Evolutionary conservation across 2,329 filamentous ascomycete genomes (phyloP), one percentile per base, ranked within the genome.

Genomic region (Orbilia blumenaviensis): DNA sequence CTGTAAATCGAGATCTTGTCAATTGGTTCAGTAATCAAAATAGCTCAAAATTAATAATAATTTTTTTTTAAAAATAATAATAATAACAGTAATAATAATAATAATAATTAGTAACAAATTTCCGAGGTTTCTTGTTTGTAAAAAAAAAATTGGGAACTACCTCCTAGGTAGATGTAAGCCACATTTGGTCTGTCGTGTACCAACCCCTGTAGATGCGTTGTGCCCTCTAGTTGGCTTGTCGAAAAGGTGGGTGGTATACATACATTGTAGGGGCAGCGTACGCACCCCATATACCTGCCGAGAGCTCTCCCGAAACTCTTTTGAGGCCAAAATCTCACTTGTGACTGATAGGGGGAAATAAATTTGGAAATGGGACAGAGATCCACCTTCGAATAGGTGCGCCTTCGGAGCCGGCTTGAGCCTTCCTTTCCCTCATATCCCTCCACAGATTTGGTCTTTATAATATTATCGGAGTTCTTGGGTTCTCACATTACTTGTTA

Each of bases 121-220:
- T n/a, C n/a, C n/a, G n/a, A n/a, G n/a, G n/a, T n/a, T n/a, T n/a
- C n/a, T n/a, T n/a, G n/a, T n/a, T n/a, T n/a, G n/a, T n/a, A n/a
- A n/a, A n/a, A n/a, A n/a, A n/a, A n/a, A n/a, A n/a, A n/a, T n/a
- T n/a, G n/a, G n/a, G n/a, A n/a, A n/a, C n/a, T n/a, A n/a, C n/a
- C n/a, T n/a, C n/a, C n/a, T n/a, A n/a, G n/a, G n/a, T n/a, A n/a
- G n/a, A n/a, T n/a, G n/a, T n/a, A 52, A 54, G 48, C 48, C n/a
- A 18, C 48, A 34, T 16, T 50, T 27, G n/a, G 25, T 16, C 25
- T 32, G 29, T 9, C n/a, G n/a, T n/a, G n/a, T 10, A 18, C 27
- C 2, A 8, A 32, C 16, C 48, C n/a, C n/a, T 54, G 48, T 52
- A 52, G 27, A 54, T 54, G 48, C 48, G 48, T 54, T 54, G 48